A percentile compares a stretch with the other conserved stretches of the same genome.
These are phyloP conservation scores for Rhodocollybia butyracea DNA, from an alignment of 768 basidiomycete species.

Conservation along the genomic window DNA sequence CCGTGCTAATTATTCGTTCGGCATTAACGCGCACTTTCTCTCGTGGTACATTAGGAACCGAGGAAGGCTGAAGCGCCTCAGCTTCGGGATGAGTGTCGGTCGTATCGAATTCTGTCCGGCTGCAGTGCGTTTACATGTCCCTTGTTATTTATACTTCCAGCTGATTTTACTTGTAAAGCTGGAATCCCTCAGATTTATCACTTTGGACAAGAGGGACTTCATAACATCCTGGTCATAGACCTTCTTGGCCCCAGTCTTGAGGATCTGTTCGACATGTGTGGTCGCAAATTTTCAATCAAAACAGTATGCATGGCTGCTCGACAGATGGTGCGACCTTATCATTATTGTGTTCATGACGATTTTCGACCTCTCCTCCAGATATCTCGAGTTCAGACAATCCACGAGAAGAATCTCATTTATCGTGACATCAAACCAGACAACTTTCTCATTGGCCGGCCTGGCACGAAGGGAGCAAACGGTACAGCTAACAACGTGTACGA, in stretches of 20 bases:
- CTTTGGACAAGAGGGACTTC: constrained; percentile 97
- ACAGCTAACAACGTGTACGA: constrained; percentile 18
- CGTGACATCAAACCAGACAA: constrained; percentile 99
- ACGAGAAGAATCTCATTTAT: constrained; percentile 99
- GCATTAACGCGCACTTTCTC: neutral
- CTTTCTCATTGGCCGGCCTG: constrained; percentile 93
- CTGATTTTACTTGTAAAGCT: constrained; percentile 43
- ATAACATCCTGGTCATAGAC: constrained; percentile 99
- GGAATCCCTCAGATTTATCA: constrained; percentile 99
- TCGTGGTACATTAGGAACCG: constrained; percentile 58
- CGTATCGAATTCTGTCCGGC: constrained; percentile 86
- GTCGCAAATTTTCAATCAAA: constrained; percentile 95
- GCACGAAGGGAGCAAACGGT: constrained; percentile 88
- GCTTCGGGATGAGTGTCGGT: constrained; percentile 96
- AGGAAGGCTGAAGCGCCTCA: constrained; percentile 96
- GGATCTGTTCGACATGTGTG: constrained; percentile 99
- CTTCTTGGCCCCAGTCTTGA: constrained; percentile 94
- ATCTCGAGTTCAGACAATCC: constrained; percentile 93
- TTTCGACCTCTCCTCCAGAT: constrained; percentile 47
- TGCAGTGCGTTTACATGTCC: constrained; percentile 64
- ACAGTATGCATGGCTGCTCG: constrained; percentile 99
- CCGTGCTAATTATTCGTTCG: neutral
- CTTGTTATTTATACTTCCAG: constrained; percentile 11
- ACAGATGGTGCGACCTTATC: constrained; percentile 70
- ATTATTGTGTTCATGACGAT: constrained; percentile 3